Conservation (phyloP, 345 rosid species). For the Jatropha curcas region DNA sequence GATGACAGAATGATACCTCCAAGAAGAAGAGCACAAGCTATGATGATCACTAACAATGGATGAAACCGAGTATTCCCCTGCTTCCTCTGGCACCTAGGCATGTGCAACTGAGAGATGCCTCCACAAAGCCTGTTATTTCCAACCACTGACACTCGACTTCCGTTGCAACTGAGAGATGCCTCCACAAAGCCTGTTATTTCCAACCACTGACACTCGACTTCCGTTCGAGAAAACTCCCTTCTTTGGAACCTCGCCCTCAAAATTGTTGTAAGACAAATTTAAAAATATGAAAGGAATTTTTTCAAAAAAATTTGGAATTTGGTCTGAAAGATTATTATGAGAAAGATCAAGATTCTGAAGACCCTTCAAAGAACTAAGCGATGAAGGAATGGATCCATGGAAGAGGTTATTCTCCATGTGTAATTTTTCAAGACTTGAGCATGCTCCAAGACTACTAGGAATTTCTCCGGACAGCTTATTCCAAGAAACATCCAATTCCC, state of each 20-base stretch:
- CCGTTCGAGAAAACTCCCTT: background rate
- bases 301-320: background rate
- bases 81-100: background rate
- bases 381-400: background rate
- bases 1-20: background rate
- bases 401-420: constrained; percentile 1
- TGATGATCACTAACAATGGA: too few species aligned
- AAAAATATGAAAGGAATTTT: too few species aligned
- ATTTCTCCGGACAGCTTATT: constrained; percentile 1
- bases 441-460: background rate
- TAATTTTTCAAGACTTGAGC: background rate
- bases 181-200: background rate
- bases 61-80: background rate
- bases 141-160: too few species aligned
- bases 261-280: too few species aligned
- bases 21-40: background rate
- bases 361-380: background rate
- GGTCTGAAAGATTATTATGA: background rate
- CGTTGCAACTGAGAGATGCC: background rate
- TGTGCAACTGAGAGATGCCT: too few species aligned
- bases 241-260: too few species aligned
- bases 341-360: background rate
- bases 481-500: background rate
- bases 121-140: too few species aligned
- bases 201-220: background rate